Evolutionary conservation across 164 flowering plant genomes (phyloP), one percentile per base, ranked within the genome.

Genomic region (Berberis vulgaris): DNA sequence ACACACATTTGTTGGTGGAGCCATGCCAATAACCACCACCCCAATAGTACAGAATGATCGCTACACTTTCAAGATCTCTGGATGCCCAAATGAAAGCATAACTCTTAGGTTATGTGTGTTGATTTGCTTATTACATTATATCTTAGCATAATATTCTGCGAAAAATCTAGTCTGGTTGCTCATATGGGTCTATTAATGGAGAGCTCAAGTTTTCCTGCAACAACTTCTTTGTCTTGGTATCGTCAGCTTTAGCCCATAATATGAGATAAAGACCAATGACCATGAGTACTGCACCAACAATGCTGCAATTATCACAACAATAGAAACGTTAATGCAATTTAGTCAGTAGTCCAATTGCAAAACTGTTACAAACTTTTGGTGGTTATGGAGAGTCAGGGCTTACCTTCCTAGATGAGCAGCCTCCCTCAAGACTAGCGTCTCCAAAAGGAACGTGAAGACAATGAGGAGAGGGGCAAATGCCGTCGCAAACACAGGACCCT

Each of bases 231-330:
- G 61, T 41, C 49, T 59, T 67, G 3, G 3, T 4, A 49, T 66
- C 70, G 13, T 59, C 38, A 47, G 76, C 71, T 49, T 73, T 73
- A 44, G 70, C 76, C 76, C 73, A 73, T 57, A 69, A 43, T 47
- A 73, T 49, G 13, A 73, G 26, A 62, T 69, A 69, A 41, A 69
- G 64, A 39, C 70, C 71, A 43, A 40, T 3, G 4, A 69, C 58
- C 63, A 66, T 68, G 41, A 73, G 44, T 7, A 73, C 47, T 40
- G 73, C 67, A 40, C 76, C 76, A 43, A 65, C 49, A 41, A 70
- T 52, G 26, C 73, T 69, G 45, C 62, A 58, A 57, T 45, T 12
- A 65, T 7, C 50, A 43, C 3, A 65, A 56, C 26, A 26, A 26
- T 26, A 26, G 26, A 26, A 26, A 26, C 26, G 26, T 26, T 26